phyloP scores from a whole-genome alignment of 495 filamentous ascomycete species.

The Viridothelium virens region DNA sequence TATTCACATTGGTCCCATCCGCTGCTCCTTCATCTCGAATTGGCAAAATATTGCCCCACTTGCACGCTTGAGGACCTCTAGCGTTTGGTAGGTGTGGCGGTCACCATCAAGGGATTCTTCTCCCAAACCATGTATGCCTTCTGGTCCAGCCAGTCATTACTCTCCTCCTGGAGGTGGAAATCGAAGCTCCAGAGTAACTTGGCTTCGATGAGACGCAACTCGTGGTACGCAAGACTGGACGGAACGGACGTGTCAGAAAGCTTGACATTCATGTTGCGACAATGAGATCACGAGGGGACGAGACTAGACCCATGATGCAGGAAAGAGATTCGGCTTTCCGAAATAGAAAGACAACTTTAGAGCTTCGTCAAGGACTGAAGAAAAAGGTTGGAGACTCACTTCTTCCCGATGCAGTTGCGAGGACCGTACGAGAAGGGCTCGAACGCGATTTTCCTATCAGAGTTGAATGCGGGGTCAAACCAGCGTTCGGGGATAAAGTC shows the following conservation, averaged over 20 bases:
- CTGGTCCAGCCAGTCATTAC: constrained; percentile 22
- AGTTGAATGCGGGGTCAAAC: constrained; percentile 34
- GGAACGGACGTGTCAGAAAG: not conserved
- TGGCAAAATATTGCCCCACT: not conserved
- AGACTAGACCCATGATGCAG: no score
- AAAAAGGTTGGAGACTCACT: constrained; percentile 35
- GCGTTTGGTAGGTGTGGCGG: not conserved
- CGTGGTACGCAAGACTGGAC: constrained; percentile 30
- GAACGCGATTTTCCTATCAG: constrained; percentile 40
- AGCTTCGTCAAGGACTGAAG: not conserved
- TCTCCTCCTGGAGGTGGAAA: constrained; percentile 26
- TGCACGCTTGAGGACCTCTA: not conserved
- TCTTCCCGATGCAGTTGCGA: constrained; percentile 53
- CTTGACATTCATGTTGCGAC: no score
- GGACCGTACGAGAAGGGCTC: constrained; percentile 53
- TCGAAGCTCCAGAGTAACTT: constrained; percentile 31
- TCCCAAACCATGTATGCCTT: constrained; percentile 18
- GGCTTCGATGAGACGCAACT: constrained; percentile 27
- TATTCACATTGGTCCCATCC: no score
- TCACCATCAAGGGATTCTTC: constrained; percentile 14
- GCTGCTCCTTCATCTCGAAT: not conserved
- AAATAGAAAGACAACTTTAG: not conserved
- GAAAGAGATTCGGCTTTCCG: no score
- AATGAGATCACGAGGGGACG: no score
- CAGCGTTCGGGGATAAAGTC: constrained; percentile 48